Evolutionary conservation across 108 stramenopile genomes (phyloP), one percentile per base, ranked within the genome.

Genomic region (Skeletonema potamos): DNA sequence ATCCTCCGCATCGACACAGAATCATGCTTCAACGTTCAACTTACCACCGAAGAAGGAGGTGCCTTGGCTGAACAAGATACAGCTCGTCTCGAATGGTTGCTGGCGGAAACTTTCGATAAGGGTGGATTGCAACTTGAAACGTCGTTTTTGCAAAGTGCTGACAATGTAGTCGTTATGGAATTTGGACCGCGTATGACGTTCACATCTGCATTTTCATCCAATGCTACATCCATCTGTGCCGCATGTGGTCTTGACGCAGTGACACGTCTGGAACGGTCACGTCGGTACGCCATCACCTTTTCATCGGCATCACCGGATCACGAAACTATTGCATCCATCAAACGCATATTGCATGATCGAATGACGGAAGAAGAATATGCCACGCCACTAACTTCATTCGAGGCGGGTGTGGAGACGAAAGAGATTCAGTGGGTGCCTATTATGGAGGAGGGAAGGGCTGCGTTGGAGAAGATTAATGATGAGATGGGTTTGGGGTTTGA

Each of bases 121-220:
- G 78, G 80, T 7, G 83, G 81, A 22, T 58, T 94, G 12, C 78
- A 71, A 6, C 54, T 89, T 12, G 93, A 92, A 74, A 65, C 85
- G 41, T 68, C 84, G 68, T 62, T 59, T 48, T 81, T 93, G 73
- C 78, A 26, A 36, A 73, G 68, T 26, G 28, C 17, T 54, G 55
- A 15, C 59, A 48, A 74, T 56, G 41, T 55, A n/a, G 65, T 84
- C 46, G 72, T 94, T 27, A 59, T 96, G 10, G 99, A 99, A 81
- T 98, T 98, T 72, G 99, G 99, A 9, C 99, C 99, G 18, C 97
- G 99, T 8, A 89, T 98, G 89, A 89, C 97, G 7, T 99, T 99
- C 73, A 88, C 96, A 8, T 94, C 97, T 29, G 96, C 99, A 6
- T 97, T 95, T 66, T 96, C 95, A 27, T 98, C 97, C 61, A 99